Conservation (phyloP, 352 stramenopile genomes). For the Peronospora tabacina region DNA sequence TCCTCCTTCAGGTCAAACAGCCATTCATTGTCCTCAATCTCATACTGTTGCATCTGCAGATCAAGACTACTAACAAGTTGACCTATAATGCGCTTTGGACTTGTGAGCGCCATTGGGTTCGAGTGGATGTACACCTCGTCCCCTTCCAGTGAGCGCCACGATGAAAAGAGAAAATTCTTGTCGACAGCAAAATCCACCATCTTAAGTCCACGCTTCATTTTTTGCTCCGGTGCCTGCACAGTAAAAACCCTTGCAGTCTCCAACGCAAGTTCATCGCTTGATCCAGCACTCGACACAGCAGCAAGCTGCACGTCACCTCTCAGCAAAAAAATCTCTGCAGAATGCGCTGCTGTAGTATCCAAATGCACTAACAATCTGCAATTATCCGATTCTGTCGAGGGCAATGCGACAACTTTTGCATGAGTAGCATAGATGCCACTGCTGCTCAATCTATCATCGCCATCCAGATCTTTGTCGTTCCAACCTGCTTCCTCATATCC, state of each 20-base stretch:
- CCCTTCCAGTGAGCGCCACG: conserved; percentile 51
- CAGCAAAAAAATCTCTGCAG: conserved; percentile 54
- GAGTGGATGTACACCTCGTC: conserved; percentile 56
- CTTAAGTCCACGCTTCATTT: conserved; percentile 37
- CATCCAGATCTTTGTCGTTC: conserved; percentile 32
- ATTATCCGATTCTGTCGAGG: conserved; percentile 44
- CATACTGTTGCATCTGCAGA: conserved; percentile 59
- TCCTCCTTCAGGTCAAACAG: conserved; percentile 49
- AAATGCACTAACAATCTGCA: conserved; percentile 60
- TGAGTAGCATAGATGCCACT: conserved; percentile 33
- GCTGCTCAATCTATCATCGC: conserved; percentile 17
- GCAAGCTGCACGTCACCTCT: conserved; percentile 41
- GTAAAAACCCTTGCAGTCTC: conserved; percentile 51
- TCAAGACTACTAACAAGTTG: conserved; percentile 50
- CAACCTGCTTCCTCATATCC: conserved; percentile 23
- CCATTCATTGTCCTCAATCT: conserved; percentile 47
- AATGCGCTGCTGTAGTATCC: conserved; percentile 46
- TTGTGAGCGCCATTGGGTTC: conserved; percentile 64
- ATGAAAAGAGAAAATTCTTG: conserved; percentile 60
- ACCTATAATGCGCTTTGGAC: conserved; percentile 42
- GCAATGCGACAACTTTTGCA: conserved; percentile 54
- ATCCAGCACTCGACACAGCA: conserved; percentile 16
- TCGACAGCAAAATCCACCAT: conserved; percentile 71
- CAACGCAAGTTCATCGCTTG: conserved; percentile 37
- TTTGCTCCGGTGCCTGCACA: conserved; percentile 16